A percentile compares a stretch with the other conserved stretches of the same genome.
Conservation (phyloP, 2,329 filamentous ascomycete genomes). For the Ascosphaera aggregata region DNA sequence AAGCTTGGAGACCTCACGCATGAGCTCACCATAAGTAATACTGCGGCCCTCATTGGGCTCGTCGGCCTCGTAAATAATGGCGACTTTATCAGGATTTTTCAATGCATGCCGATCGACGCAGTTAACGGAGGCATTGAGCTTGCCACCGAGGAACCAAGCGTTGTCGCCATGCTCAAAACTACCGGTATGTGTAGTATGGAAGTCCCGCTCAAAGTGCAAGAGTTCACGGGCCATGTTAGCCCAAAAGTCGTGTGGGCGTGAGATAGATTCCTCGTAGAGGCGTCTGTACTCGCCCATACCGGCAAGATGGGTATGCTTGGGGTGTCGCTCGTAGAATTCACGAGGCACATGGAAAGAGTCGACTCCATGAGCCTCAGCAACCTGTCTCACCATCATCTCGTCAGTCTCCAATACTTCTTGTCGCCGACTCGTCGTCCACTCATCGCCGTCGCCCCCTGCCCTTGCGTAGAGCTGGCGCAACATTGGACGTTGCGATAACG, state of each 20-base stretch:
- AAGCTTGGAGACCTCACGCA: constrained; percentile 71
- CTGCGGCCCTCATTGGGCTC: constrained; percentile 68
- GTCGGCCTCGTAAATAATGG: constrained; percentile 97
- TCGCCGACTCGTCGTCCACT: no score
- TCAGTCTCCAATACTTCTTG: neutral
- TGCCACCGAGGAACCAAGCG: constrained; percentile 87
- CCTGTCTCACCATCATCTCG: constrained; percentile 8
- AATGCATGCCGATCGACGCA: constrained; percentile 93
- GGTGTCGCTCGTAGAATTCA: constrained; percentile 34
- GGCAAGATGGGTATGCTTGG: constrained; percentile 34
- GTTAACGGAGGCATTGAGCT: constrained; percentile 91
- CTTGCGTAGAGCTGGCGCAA: no score
- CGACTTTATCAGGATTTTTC: constrained; percentile 75
- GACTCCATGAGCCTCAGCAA: constrained; percentile 24
- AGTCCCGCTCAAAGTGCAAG: constrained; percentile 74
- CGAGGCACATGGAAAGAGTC: constrained; percentile 32
- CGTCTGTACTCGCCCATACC: constrained; percentile 38
- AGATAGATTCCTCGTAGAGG: constrained; percentile 64
- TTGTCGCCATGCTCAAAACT: constrained; percentile 57
- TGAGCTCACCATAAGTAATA: constrained; percentile 80
- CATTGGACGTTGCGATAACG: neutral
- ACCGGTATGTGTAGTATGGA: constrained; percentile 67
- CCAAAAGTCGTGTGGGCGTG: constrained; percentile 79
- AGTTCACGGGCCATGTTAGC: constrained; percentile 64
- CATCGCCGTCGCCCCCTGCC: no score